Evolutionary conservation across 2,329 filamentous ascomycete species (phyloP).

Genomic region (Nemania sp.): DNA sequence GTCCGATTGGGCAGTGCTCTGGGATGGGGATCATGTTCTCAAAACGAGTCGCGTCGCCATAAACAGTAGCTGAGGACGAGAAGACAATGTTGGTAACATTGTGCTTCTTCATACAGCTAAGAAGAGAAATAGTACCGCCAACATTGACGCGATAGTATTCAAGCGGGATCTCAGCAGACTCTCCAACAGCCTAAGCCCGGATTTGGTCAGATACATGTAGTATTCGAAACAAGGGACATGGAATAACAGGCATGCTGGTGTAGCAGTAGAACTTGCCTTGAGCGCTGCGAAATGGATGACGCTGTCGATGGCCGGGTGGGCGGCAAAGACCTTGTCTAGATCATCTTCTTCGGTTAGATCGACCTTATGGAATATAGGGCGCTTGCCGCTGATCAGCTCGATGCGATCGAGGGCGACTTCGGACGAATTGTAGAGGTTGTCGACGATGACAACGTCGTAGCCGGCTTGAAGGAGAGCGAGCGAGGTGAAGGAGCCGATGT

Average conservation of each 20-base stretch:
- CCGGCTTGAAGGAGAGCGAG: conserved; percentile 91
- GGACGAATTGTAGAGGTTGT: conserved; percentile 98
- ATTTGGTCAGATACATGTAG: conserved; percentile 36
- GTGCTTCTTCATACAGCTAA: conserved; percentile 88
- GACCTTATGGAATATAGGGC: conserved; percentile 83
- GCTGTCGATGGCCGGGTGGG: conserved; percentile 93
- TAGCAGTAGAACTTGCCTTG: conserved; percentile 71
- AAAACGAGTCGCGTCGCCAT: conserved; percentile 96
- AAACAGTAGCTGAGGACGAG: conserved; percentile 97
- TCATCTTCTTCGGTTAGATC: conserved; percentile 89
- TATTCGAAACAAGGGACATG: background rate
- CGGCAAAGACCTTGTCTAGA: conserved; percentile 87
- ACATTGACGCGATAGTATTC: conserved; percentile 99
- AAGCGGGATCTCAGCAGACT: conserved; percentile 91
- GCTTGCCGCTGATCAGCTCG: conserved; percentile 90
- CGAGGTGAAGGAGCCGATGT: conserved; percentile 97
- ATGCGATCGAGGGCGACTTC: conserved; percentile 93
- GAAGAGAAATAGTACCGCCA: conserved; percentile 86
- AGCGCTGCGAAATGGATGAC: conserved; percentile 99
- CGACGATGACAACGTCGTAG: conserved; percentile 96
- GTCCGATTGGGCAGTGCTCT: conserved; percentile 93
- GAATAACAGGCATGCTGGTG: background rate
- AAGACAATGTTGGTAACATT: conserved; percentile 98
- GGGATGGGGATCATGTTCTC: conserved; percentile 99
- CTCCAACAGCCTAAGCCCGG: conserved; percentile 82